phyloP scores from a whole-genome alignment of 192 early-diverging fungal genomes.

The Powellomyces hirtus region DNA sequence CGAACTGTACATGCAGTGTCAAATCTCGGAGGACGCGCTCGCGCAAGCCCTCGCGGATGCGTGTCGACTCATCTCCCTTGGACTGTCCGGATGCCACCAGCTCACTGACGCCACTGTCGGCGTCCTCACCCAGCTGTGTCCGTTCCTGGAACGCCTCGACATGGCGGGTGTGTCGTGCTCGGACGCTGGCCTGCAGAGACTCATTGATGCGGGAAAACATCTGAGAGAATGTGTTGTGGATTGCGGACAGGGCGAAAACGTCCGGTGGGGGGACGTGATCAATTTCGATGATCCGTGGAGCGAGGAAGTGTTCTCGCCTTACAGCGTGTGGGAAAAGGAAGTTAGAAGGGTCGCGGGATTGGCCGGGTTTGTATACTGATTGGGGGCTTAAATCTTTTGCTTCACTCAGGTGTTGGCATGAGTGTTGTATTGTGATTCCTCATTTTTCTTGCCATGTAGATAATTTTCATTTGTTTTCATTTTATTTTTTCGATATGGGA shows the following conservation, averaged over 20 bases:
- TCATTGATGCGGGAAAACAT: slow-evolving; percentile 2
- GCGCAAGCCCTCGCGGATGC: slow-evolving; percentile 8
- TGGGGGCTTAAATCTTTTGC: too few relatives aligned
- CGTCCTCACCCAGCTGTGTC: slow-evolving; percentile 26
- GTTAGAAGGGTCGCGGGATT: slow-evolving; percentile 23
- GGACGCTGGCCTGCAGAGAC: slow-evolving; percentile 7
- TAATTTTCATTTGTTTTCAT: too few relatives aligned
- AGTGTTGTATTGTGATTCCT: too few relatives aligned
- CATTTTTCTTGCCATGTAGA: too few relatives aligned
- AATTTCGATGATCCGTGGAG: slow-evolving; percentile 28
- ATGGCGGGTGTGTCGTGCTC: slow-evolving; percentile 26
- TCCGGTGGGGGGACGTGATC: slow-evolving; percentile 25
- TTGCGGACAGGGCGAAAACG: not conserved
- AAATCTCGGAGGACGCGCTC: slow-evolving; percentile 17
- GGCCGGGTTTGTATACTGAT: slow-evolving; percentile 27
- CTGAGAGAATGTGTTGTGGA: slow-evolving; percentile 18
- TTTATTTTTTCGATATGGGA: too few relatives aligned
- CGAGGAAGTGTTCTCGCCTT: slow-evolving; percentile 24
- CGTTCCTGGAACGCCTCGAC: slow-evolving; percentile 28
- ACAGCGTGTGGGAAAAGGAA: slow-evolving; percentile 33
- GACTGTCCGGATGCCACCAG: slow-evolving; percentile 23
- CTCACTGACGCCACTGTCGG: slow-evolving; percentile 24
- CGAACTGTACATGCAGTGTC: slow-evolving; percentile 33
- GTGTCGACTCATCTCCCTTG: slow-evolving; percentile 2
- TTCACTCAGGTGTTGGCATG: too few relatives aligned